These are phyloP conservation scores for Pythium pectinolyticum DNA, from an alignment of 352 stramenopile species.

Conservation along the genomic window DNA sequence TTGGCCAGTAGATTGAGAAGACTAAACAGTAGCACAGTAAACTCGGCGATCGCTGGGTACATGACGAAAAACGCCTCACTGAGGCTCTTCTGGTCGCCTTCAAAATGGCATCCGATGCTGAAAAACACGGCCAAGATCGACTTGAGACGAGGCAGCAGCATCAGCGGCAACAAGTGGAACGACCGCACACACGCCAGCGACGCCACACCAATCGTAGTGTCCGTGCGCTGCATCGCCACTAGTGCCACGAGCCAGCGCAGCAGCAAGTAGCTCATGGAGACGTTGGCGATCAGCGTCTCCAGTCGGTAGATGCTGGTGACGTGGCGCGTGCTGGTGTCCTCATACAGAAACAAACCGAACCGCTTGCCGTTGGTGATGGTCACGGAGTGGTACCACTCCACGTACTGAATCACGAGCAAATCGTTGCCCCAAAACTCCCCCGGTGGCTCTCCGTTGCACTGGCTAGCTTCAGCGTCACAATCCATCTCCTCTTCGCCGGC, in stretches of 20 bases:
- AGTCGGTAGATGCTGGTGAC: constrained; percentile 42
- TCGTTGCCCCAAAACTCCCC: constrained; percentile 12
- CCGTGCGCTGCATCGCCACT: constrained; percentile 20
- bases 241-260: constrained; percentile 43
- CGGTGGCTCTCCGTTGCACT: constrained; percentile 2
- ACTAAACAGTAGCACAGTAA: constrained; percentile 30
- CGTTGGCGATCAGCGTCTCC: constrained; percentile 47
- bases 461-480: constrained; percentile 24
- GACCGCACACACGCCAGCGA: constrained; percentile 34
- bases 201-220: constrained; percentile 33
- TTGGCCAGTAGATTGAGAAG: constrained; percentile 31
- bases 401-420: background rate
- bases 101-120: constrained; percentile 37
- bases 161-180: constrained; percentile 45
- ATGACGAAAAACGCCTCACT: constrained; percentile 39
- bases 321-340: constrained; percentile 1
- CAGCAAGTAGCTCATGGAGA: constrained; percentile 36
- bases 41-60: constrained; percentile 31
- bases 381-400: background rate
- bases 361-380: constrained; percentile 30
- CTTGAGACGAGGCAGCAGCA: constrained; percentile 43
- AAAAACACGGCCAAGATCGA: constrained; percentile 40
- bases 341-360: constrained; percentile 41
- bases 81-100: constrained; percentile 40
- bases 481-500: constrained; percentile 24